Base-by-base conservation (phyloP, 2,329 filamentous ascomycete species). In the Onygenales sp. region DNA sequence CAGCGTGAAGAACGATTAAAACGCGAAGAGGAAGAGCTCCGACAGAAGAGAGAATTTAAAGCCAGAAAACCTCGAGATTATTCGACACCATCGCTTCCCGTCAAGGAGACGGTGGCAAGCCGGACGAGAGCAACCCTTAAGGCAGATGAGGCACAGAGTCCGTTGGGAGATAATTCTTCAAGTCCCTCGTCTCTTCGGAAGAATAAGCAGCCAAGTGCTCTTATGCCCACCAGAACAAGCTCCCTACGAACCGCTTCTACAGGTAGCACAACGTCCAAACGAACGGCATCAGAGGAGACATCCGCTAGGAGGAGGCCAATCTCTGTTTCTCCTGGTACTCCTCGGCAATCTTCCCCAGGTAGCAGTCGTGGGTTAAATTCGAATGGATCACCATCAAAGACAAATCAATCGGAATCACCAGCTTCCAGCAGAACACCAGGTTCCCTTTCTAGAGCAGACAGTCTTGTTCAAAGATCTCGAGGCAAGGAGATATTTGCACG, bases 1-100 rank as follows among this genome's bases (percentile, higher is more conserved):
- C 70, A 75, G 21, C 71, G 73, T 46, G 75, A 78, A 55, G 75
- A 76, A 53, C 71, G 76, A 0, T 58, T 70, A 51, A 74, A 71
- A 57, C 66, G 70, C 31, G 75, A 76, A 60, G 70, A 70, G 44
- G 66, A 69, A 55, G 64, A 66, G 10, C 61, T 64, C 35, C 65
- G 66, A 49, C 64, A 61, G 13, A 57, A 58, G 21, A 59, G 64
- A 61, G 57, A 61, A 1, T 77, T 77, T 68, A 78, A 76, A 63
- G 75, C 76, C 7, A 63, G 75, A 8, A 73, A 74, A 9, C 60
- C 61, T 36, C 58, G 63, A 41, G 55, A 61, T 44, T 72, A 66
- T 41, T 58, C 63, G 14, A 62, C 64, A 7, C 57, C 63, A 47
- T 60, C 62, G 14, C 57, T 64, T 5, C 60, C 65, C 6, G 68